Percentiles rank a stretch among this genome's conserved stretches.
phyloP scores from a whole-genome alignment of 345 rosid genomes.

The Bruguiera sexangula region DNA sequence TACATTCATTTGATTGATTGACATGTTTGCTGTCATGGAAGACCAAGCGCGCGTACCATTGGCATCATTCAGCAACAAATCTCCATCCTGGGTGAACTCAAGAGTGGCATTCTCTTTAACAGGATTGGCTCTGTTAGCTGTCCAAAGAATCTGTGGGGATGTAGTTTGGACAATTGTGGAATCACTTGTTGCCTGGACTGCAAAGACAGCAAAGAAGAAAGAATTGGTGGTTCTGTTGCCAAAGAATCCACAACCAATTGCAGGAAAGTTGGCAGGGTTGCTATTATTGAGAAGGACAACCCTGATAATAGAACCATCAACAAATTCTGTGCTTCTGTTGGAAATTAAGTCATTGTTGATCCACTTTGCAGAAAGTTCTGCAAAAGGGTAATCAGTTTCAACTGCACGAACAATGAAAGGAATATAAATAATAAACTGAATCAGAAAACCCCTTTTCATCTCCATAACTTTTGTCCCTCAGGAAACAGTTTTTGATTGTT shows the following conservation, averaged over 20 bases:
- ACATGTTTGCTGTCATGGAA: background rate
- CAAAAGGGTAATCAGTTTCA: conserved; percentile 5
- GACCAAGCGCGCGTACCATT: conserved; percentile 15
- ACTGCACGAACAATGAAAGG: background rate
- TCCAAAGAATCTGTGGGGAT: conserved; percentile 6
- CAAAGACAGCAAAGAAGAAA: conserved; percentile 4
- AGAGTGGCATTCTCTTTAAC: conserved; percentile 18
- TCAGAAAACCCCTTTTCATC: background rate
- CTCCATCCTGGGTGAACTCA: conserved; percentile 4
- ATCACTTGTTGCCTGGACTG: conserved; percentile 8
- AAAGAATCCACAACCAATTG: conserved; percentile 8
- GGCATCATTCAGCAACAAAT: conserved; percentile 14
- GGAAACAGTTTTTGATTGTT: too few relatives aligned
- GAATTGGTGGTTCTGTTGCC: background rate
- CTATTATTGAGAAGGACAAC: conserved; percentile 1
- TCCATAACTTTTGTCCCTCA: background rate
- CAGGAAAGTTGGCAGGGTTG: conserved; percentile 3
- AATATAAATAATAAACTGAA: background rate
- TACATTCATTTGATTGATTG: conserved; percentile 3
- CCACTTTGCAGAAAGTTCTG: background rate
- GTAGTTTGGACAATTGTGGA: background rate
- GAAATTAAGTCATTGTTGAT: conserved; percentile 5
- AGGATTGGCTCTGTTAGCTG: conserved; percentile 9
- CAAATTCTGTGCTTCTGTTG: background rate
- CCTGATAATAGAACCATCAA: conserved; percentile 8